A percentile compares a stretch with the other conserved stretches of the same genome.
phyloP scores from a whole-genome alignment of 139 green algal genomes.

The Closterium sp. region DNA sequence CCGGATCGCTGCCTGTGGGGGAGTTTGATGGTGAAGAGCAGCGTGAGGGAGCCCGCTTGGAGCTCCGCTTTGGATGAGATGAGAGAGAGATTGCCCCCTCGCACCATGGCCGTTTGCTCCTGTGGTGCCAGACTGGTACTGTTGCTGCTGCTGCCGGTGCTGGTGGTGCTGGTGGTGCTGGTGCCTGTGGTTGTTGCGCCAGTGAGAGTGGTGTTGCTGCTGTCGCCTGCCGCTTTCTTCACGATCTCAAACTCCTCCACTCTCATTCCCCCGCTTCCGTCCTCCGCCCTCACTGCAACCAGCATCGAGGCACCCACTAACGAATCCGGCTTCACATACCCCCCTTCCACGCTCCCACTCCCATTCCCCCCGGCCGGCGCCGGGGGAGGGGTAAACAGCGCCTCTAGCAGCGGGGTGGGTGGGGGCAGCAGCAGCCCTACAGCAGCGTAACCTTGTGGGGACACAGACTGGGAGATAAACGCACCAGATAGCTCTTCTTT shows the following conservation, averaged over 20 bases:
- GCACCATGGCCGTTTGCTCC: background rate
- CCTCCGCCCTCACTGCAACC: background rate
- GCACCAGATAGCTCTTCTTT: background rate
- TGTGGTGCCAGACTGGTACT: background rate
- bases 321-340: background rate
- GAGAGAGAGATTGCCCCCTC: constrained; percentile 21
- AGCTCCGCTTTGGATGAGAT: background rate
- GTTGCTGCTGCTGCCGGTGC: background rate
- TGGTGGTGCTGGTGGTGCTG: background rate
- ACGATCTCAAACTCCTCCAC: background rate
- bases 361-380: background rate
- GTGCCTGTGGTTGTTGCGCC: background rate
- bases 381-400: background rate
- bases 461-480: constrained; percentile 3
- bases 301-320: background rate
- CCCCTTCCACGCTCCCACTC: background rate
- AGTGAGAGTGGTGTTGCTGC: background rate
- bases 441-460: background rate
- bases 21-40: background rate
- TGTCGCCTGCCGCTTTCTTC: background rate
- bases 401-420: background rate
- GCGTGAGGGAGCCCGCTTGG: background rate
- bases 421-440: background rate
- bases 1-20: background rate
- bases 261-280: background rate